phyloP scores from a whole-genome alignment of 352 stramenopile genomes.

The Phytophthora syringae region DNA sequence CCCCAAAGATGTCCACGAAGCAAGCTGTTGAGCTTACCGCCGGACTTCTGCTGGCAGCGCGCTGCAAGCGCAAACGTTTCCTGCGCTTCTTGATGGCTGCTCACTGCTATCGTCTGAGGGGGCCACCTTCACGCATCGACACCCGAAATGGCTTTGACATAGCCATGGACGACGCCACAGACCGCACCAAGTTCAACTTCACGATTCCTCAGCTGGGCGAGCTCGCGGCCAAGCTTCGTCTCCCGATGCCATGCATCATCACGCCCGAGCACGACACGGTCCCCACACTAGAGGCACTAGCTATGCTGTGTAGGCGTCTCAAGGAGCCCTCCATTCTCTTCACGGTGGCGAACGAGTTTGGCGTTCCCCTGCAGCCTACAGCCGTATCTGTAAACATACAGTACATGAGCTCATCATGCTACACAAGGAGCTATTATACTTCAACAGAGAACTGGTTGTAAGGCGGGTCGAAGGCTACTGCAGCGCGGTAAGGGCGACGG shows the following conservation, averaged over 20 bases:
- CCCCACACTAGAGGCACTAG: not conserved
- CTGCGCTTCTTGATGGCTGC: not conserved
- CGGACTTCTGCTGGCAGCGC: too few species aligned
- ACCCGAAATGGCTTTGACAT: not conserved
- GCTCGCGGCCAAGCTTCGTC: not conserved
- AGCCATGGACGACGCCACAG: not conserved
- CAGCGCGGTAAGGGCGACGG: not conserved
- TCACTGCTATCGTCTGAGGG: not conserved
- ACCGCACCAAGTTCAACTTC: not conserved
- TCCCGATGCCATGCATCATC: not conserved
- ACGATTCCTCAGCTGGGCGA: not conserved
- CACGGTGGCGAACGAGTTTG: not conserved
- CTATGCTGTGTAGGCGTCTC: not conserved
- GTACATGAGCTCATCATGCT: not conserved
- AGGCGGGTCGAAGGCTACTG: not conserved
- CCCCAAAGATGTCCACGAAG: too few species aligned
- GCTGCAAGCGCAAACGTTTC: not conserved
- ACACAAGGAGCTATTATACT: not conserved
- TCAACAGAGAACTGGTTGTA: not conserved
- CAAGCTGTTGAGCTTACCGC: too few species aligned
- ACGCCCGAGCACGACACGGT: not conserved
- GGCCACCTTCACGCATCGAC: not conserved
- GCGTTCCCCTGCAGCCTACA: not conserved
- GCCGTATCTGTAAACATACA: not conserved
- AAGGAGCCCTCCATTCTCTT: not conserved